Evolutionary conservation across 2,329 filamentous ascomycete genomes (phyloP), one percentile per base, ranked within the genome.

Genomic region (Elsinoe australis): DNA sequence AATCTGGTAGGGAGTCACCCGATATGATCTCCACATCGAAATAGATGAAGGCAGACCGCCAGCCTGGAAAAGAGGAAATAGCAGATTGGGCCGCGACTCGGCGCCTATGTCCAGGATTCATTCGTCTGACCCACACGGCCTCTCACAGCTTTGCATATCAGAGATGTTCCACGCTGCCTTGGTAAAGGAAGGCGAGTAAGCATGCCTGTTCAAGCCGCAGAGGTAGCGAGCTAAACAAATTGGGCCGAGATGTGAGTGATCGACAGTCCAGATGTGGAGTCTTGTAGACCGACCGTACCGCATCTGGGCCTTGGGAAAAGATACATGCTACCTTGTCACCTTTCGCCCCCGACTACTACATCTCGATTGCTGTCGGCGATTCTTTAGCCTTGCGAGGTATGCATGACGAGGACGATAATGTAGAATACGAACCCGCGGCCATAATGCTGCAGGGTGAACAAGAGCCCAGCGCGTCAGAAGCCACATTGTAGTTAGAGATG

Each of bases 271-370:
- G 17, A 28, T 28, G 39, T 44, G 39, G 39, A 44, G 24, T 18
- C 14, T 31, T 14, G 7, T 29, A 15, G 24, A 26, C 39, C 28
- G 26, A 41, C 26, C 6, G 28, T 32, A 44, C 39, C 17, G 39
- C 39, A 32, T 31, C 39, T 44, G 39, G 39, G 39, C 26, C 26
- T 31, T 19, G 39, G 26, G 31, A 17, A 31, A 44, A 44, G 39
- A 24, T 44, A 44, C 39, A 21, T 44, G 14, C 26, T 21, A 24
- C 14, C 15, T 21, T 21, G 36, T 41, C 26, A 17, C 26, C 35
- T 39, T 41, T 41, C 17, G 36, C 21, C 22, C 28, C 19, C 28
- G 12, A 35, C 6, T 18, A 35, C 14, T 18, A 15, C 32, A 7
- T n/a, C 32, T 35, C 7, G 32, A 17, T 35, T 22, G 21, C 36